Conservation (phyloP, 257 asterid species). For the Capsicum rhomboideum region DNA sequence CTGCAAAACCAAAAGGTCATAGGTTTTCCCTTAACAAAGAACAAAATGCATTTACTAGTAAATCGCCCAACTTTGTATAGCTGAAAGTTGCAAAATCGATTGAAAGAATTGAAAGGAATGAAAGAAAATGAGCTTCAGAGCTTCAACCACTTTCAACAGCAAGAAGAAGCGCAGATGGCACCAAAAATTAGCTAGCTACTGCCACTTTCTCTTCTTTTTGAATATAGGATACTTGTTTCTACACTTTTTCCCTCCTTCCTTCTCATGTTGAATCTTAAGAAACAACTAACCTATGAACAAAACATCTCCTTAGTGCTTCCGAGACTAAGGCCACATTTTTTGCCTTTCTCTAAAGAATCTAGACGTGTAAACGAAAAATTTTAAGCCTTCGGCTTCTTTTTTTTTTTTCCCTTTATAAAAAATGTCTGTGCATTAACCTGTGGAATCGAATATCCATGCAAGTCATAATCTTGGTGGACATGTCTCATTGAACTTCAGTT, state of each 20-base stretch:
- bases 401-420: not conserved
- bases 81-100: not conserved
- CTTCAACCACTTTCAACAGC: not conserved
- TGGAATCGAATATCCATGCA: not conserved
- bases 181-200: not conserved
- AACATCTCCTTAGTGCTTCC: not conserved
- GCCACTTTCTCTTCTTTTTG: not conserved
- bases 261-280: not conserved
- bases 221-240: not conserved
- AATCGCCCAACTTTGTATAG: not conserved
- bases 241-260: not conserved
- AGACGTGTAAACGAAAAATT: conserved; percentile 23
- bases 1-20: not conserved
- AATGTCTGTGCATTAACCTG: not conserved
- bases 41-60: not conserved
- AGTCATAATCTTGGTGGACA: not conserved
- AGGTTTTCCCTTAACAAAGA: not conserved
- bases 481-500: conserved; percentile 19
- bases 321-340: conserved; percentile 2
- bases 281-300: not conserved
- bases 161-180: not conserved
- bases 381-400: conserved; percentile 2
- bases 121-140: not conserved
- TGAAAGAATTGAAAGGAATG: not conserved
- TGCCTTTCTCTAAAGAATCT: conserved; percentile 17